Conservation (phyloP, 1,284 basidiomycete genomes). For the Hypsizygus ulmarius region DNA sequence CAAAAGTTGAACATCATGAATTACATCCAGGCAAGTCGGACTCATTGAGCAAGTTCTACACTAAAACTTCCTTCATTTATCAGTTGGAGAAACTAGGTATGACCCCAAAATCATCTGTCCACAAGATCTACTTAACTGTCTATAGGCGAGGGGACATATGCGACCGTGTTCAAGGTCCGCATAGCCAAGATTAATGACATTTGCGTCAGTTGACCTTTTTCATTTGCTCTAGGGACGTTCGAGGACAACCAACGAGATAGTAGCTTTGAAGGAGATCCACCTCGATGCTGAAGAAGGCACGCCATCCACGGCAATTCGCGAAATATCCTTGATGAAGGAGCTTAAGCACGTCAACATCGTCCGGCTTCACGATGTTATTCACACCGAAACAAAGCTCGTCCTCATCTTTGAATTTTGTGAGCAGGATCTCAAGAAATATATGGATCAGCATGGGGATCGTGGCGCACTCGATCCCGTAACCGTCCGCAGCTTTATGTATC, state of each 20-base stretch:
- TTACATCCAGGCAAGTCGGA: constrained; percentile 59
- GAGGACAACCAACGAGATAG: constrained; percentile 85
- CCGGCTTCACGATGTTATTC: constrained; percentile 97
- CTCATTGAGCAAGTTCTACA: constrained; percentile 11
- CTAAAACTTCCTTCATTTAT: constrained; percentile 24
- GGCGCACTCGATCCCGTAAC: constrained; percentile 91
- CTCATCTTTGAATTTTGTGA: constrained; percentile 99
- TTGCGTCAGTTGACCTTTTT: constrained; percentile 9
- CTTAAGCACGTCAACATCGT: constrained; percentile 94
- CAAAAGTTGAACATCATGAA: constrained; percentile 41
- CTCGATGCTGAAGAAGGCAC: constrained; percentile 95
- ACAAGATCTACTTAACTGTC: constrained; percentile 24
- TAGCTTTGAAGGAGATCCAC: constrained; percentile 92
- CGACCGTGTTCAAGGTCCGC: constrained; percentile 86
- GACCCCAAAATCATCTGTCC: constrained; percentile 12
- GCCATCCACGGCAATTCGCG: constrained; percentile 91
- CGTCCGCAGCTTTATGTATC: constrained; percentile 97
- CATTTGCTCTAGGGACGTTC: constrained; percentile 62
- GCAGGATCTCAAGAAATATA: constrained; percentile 98
- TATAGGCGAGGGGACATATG: constrained; percentile 78
- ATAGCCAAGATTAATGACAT: neutral
- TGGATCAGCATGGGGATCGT: constrained; percentile 97
- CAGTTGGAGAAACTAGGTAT: constrained; percentile 84
- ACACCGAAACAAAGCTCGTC: constrained; percentile 96
- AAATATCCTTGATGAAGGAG: constrained; percentile 97